Base-by-base conservation (phyloP, 2,329 filamentous ascomycete species). In the Neofusicoccum parvum region DNA sequence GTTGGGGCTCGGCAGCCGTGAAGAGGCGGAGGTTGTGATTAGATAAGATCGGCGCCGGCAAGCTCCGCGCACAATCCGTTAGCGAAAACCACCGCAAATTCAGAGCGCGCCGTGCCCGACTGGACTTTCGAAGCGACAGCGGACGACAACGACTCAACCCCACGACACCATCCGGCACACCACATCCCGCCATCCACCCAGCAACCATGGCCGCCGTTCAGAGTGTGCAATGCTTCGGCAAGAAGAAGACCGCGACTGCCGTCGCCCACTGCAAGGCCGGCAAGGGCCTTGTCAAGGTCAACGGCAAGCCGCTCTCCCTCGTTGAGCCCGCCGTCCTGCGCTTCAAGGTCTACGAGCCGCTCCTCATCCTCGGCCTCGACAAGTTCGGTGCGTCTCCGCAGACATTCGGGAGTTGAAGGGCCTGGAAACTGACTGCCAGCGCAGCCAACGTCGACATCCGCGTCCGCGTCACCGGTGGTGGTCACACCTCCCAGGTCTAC, bases 311-410 rank as follows among this genome's bases (percentile, higher is more conserved):
- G 79, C 90, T 99, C 78, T 86, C 87, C 79, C 92, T 98, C 78
- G 91, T 97, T 78, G 92, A 97, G 87, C 94, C 95, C 77, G 92
- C 97, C 86, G 90, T 97, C 83, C 88, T 99, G 79, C 91, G 95
- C 83, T 97, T 96, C 90, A 98, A 97, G 91, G 94, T 98, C 85
- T 99, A 99, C 90, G 95, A 99, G 86, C 95, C 95, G 76, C 86
- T 99, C 83, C 90, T 99, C 77, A 92, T 99, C 80, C 89, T 98
- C 80, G 95, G 95, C 75, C 88, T 96, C 78, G 95, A 99, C 86
- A 98, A 97, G 86, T 97, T 97, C 86, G 88, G 82, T 83, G 81
- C 71, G 81, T 70, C 37, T 15, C 41, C 63, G 23, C 51, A n/a
- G 14, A 5, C 15, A 12, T 48, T 15, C 3, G 39, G 12, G 34